Percentiles rank a stretch among this genome's conserved stretches.
These are phyloP conservation scores for Coleophoma eucalyptorum DNA, from an alignment of 2,329 filamentous ascomycete genomes.

Conservation along the genomic window DNA sequence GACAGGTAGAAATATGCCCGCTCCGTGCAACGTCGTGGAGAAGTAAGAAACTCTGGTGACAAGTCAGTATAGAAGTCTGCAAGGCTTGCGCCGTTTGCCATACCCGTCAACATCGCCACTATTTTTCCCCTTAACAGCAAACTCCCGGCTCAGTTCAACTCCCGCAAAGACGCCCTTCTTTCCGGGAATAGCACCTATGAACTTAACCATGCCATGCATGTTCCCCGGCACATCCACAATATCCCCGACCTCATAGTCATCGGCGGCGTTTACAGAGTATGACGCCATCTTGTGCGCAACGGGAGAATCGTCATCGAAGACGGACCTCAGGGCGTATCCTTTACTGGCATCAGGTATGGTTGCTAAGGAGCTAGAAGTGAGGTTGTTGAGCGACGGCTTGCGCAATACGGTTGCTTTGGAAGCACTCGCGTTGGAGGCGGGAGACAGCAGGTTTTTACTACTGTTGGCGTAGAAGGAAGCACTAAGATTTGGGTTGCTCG, in stretches of 20 bases:
- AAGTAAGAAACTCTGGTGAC: slow-evolving; percentile 69
- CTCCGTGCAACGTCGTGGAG: slow-evolving; percentile 68
- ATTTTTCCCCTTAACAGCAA: slow-evolving; percentile 84
- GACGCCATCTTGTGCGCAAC: slow-evolving; percentile 46
- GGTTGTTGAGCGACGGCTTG: slow-evolving; percentile 68
- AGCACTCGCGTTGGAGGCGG: slow-evolving; percentile 1
- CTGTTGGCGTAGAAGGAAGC: slow-evolving; percentile 16
- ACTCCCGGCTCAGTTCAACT: slow-evolving; percentile 81
- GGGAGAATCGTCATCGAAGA: slow-evolving; percentile 38
- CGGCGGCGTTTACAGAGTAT: slow-evolving; percentile 47
- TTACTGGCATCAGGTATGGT: slow-evolving; percentile 64
- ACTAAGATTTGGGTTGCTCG: slow-evolving; percentile 48
- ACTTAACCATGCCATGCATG: slow-evolving; percentile 88
- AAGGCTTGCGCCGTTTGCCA: slow-evolving; percentile 26
- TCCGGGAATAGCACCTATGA: slow-evolving; percentile 79
- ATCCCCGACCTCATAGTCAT: slow-evolving; percentile 71
- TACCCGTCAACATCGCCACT: slow-evolving; percentile 94
- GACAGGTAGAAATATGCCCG: slow-evolving; percentile 90
- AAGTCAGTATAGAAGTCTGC: slow-evolving; percentile 15
- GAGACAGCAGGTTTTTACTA: slow-evolving; percentile 3
- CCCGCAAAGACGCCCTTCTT: slow-evolving; percentile 92
- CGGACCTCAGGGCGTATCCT: slow-evolving; percentile 56
- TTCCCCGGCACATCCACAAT: slow-evolving; percentile 86
- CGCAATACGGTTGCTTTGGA: slow-evolving; percentile 43
- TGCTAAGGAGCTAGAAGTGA: slow-evolving; percentile 61